These are phyloP conservation scores for Sphaceloma murrayae DNA, from an alignment of 2,329 filamentous ascomycete genomes.

Conservation along the genomic window DNA sequence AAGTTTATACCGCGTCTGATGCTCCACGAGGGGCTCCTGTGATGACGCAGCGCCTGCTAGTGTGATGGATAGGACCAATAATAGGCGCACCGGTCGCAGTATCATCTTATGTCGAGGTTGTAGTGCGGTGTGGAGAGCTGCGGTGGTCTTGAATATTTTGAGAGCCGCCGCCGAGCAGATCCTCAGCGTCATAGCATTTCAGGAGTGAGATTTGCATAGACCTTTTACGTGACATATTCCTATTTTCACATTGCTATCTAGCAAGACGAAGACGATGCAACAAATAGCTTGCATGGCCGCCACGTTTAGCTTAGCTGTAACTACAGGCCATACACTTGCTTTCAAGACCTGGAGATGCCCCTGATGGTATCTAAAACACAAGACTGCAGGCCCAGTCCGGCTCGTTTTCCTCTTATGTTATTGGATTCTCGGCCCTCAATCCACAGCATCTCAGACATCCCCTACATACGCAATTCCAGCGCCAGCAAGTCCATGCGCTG, in stretches of 20 bases:
- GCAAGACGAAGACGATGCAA: too few species aligned
- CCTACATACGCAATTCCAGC: slow-evolving; percentile 45
- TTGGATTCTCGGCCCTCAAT: background rate
- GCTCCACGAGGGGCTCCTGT: slow-evolving; percentile 33
- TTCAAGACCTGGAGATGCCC: too few species aligned
- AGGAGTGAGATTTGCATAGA: too few species aligned
- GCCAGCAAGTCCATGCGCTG: slow-evolving; percentile 53
- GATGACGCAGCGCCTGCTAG: slow-evolving; percentile 33
- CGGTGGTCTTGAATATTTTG: background rate
- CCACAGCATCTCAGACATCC: slow-evolving; percentile 23
- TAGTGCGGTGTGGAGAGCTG: slow-evolving; percentile 1
- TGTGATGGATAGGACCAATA: slow-evolving; percentile 27
- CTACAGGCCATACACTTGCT: too few species aligned
- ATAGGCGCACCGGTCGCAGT: slow-evolving; percentile 24
- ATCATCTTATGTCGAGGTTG: slow-evolving; percentile 14
- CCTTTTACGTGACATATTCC: too few species aligned
- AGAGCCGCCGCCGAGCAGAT: slow-evolving; percentile 6
- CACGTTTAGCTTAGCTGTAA: too few species aligned
- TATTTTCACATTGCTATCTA: too few species aligned
- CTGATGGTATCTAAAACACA: too few species aligned
- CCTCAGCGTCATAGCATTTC: too few species aligned
- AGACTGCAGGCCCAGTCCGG: too few species aligned
- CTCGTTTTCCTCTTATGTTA: too few species aligned
- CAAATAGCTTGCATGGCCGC: too few species aligned
- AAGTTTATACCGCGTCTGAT: slow-evolving; percentile 36